A percentile compares a stretch with the other conserved stretches of the same genome.
phyloP scores from a whole-genome alignment of 2,329 filamentous ascomycete species.

The Penicillium sp. region DNA sequence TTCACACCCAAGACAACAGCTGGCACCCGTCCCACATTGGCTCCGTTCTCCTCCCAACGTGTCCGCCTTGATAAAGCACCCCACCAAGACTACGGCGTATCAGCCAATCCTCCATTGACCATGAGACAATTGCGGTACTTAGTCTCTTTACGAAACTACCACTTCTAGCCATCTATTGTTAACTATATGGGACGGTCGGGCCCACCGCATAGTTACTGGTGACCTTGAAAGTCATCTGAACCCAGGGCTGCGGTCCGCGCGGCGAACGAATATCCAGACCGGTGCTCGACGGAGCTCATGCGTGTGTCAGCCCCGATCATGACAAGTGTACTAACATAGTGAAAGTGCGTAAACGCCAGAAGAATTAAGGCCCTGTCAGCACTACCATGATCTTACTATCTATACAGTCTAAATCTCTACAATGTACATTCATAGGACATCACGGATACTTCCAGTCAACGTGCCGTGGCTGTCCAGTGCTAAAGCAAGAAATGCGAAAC shows the following conservation, averaged over 20 bases:
- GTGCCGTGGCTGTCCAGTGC: neutral
- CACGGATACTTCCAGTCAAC: neutral
- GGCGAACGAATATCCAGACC: slow-evolving; percentile 3
- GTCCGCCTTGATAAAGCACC: slow-evolving; percentile 9
- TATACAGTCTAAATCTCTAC: neutral
- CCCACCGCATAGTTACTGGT: neutral
- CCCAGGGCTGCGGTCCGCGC: slow-evolving; percentile 15
- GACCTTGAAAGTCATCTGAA: slow-evolving; percentile 12
- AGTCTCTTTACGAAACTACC: neutral
- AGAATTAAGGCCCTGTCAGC: neutral
- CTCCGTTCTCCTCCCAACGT: slow-evolving; percentile 20
- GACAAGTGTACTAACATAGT: neutral
- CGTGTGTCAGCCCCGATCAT: slow-evolving; percentile 3
- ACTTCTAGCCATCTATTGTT: no score
- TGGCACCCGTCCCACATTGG: slow-evolving; percentile 13
- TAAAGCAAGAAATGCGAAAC: neutral
- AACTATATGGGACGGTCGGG: neutral
- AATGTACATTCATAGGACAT: neutral
- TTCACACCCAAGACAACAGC: slow-evolving; percentile 1
- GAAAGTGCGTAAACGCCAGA: neutral
- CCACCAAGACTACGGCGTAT: slow-evolving; percentile 6
- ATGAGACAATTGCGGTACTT: slow-evolving; percentile 1
- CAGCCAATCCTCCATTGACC: neutral
- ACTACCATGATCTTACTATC: neutral
- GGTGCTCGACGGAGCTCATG: slow-evolving; percentile 2